Percentiles rank a stretch among this genome's conserved stretches.
Conservation (phyloP, 192 early-diverging fungal species). For the Backusella australiensis region DNA sequence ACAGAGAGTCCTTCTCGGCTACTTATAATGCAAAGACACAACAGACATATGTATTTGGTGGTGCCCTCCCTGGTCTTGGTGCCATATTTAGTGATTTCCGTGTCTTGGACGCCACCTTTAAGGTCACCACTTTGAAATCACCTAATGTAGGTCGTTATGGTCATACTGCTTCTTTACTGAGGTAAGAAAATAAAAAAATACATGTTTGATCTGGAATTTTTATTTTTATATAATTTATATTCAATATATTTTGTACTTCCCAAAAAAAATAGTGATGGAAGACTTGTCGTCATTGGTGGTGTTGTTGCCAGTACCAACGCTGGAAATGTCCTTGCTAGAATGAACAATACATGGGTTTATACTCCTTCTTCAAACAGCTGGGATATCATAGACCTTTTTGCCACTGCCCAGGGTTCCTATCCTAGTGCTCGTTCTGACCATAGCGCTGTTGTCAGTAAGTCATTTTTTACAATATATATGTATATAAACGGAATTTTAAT, state of each 20-base stretch:
- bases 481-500: neutral
- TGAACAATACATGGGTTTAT: conserved; percentile 14
- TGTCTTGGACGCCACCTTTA: neutral
- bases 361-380: conserved; percentile 21
- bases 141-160: conserved; percentile 20
- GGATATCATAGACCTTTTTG: neutral
- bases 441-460: conserved; percentile 30
- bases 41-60: conserved; percentile 21
- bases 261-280: conserved; percentile 22
- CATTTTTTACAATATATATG: neutral
- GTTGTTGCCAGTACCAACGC: neutral
- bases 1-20: neutral
- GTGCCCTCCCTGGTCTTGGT: neutral
- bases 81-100: conserved; percentile 11
- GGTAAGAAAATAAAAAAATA: neutral
- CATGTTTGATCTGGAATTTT: neutral
- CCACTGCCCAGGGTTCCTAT: neutral
- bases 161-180: conserved; percentile 22
- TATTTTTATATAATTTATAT: conserved; percentile 7
- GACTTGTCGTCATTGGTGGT: conserved; percentile 35
- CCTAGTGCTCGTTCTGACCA: conserved; percentile 19
- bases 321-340: neutral
- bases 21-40: neutral
- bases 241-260: conserved; percentile 1
- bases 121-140: neutral